These are phyloP conservation scores for Macrotyloma uniflorum DNA, from an alignment of 306 rosid species.

Conservation along the genomic window DNA sequence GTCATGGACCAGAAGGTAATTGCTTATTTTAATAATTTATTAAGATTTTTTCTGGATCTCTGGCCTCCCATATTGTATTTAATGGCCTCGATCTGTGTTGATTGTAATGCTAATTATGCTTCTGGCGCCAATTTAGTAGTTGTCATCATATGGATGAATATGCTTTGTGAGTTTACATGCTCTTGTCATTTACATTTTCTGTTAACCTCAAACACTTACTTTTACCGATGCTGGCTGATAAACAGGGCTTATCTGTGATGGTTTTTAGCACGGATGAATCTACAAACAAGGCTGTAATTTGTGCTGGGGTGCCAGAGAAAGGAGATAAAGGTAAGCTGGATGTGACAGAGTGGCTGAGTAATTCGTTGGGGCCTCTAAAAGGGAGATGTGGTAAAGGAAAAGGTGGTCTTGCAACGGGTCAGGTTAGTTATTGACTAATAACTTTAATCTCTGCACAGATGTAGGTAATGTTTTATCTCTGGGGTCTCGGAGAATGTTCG, in stretches of 20 bases:
- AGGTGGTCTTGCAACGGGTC: slow-evolving; percentile 96
- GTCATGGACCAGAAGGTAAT: slow-evolving; percentile 78
- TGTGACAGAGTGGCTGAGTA: slow-evolving; percentile 88
- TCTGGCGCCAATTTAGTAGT: not conserved
- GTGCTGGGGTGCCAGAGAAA: slow-evolving; percentile 93
- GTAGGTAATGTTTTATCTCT: not conserved
- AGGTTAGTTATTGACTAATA: slow-evolving; percentile 59
- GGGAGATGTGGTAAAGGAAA: slow-evolving; percentile 96
- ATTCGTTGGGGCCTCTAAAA: slow-evolving; percentile 78
- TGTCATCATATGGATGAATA: not conserved
- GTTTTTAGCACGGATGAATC: slow-evolving; percentile 86
- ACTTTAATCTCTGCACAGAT: not conserved
- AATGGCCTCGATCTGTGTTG: slow-evolving; percentile 14
- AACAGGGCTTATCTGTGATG: slow-evolving; percentile 87
- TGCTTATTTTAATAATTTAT: slow-evolving; percentile 13
- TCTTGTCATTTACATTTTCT: slow-evolving; percentile 4
- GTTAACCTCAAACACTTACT: slow-evolving; percentile 27
- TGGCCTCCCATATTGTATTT: slow-evolving; percentile 15
- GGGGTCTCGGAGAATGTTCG: not conserved
- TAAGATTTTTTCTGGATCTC: slow-evolving; percentile 7
- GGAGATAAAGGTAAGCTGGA: slow-evolving; percentile 67
- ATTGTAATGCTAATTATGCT: slow-evolving; percentile 17
- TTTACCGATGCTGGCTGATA: slow-evolving; percentile 38
- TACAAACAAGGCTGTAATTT: slow-evolving; percentile 86
- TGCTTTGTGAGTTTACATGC: slow-evolving; percentile 12